These are phyloP conservation scores for Blastocystis sp. DNA, from an alignment of 352 stramenopile species.

Conservation along the genomic window DNA sequence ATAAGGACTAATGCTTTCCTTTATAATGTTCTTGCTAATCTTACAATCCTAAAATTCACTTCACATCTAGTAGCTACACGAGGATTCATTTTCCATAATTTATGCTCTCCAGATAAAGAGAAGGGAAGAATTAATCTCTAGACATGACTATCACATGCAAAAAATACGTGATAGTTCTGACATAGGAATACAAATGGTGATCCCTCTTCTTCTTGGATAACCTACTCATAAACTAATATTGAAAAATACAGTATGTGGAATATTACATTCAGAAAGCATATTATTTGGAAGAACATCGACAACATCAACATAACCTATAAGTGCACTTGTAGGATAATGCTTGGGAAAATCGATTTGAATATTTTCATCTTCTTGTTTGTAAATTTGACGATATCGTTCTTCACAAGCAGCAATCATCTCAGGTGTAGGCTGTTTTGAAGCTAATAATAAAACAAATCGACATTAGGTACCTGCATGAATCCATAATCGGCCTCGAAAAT, in stretches of 20 bases:
- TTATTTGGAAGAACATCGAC: conserved; percentile 18
- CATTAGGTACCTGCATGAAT: conserved; percentile 11
- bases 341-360: neutral
- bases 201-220: conserved; percentile 1
- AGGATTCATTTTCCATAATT: conserved; percentile 52
- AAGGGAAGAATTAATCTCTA: conserved; percentile 21
- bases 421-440: conserved; percentile 5
- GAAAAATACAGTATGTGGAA: neutral
- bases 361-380: neutral
- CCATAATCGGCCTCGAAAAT: conserved; percentile 25
- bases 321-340: conserved; percentile 33
- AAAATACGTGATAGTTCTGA: conserved; percentile 29
- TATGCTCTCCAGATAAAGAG: conserved; percentile 28
- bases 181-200: conserved; percentile 31
- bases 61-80: neutral
- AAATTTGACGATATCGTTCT: conserved; percentile 23
- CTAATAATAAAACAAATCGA: neutral
- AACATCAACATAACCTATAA: conserved; percentile 17
- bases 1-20: conserved; percentile 24
- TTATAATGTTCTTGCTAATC: conserved; percentile 15
- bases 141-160: neutral
- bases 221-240: neutral
- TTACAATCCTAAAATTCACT: conserved; percentile 11
- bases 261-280: neutral
- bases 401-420: conserved; percentile 23